Evolutionary conservation across 2,329 filamentous ascomycete genomes (phyloP).

Genomic region (Arthrobotrys sphaeroides): DNA sequence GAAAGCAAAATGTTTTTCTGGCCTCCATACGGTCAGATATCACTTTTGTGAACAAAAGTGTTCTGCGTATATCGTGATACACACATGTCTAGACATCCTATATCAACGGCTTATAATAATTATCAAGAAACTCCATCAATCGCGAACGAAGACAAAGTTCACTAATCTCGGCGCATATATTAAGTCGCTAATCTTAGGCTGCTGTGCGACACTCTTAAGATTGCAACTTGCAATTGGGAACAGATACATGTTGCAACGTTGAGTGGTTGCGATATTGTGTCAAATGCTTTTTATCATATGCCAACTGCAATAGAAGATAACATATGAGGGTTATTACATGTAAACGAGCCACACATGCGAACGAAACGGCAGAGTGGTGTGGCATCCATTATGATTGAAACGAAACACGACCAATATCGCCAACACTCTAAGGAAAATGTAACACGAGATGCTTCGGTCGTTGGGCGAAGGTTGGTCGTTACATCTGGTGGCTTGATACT

Average conservation of each 20-base stretch:
- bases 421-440: neutral
- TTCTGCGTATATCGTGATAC: neutral
- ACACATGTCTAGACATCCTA: slow-evolving; percentile 15
- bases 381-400: slow-evolving; percentile 33
- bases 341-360: slow-evolving; percentile 2
- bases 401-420: slow-evolving; percentile 20
- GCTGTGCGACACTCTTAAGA: slow-evolving; percentile 39
- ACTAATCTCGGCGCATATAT: slow-evolving; percentile 27
- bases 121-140: neutral
- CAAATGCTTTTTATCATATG: neutral
- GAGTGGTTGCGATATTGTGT: neutral
- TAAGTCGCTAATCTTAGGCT: slow-evolving; percentile 47
- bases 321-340: neutral
- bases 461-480: neutral
- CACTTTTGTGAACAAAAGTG: neutral
- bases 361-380: slow-evolving; percentile 33
- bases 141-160: neutral
- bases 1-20: neutral
- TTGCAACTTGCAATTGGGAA: slow-evolving; percentile 1
- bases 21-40: neutral
- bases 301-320: slow-evolving; percentile 18
- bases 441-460: slow-evolving; percentile 9
- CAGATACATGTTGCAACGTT: slow-evolving; percentile 10
- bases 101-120: slow-evolving; percentile 22
- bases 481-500: slow-evolving; percentile 23